These are phyloP conservation scores for Thraustotheca clavata DNA, from an alignment of 352 stramenopile genomes.

Conservation along the genomic window DNA sequence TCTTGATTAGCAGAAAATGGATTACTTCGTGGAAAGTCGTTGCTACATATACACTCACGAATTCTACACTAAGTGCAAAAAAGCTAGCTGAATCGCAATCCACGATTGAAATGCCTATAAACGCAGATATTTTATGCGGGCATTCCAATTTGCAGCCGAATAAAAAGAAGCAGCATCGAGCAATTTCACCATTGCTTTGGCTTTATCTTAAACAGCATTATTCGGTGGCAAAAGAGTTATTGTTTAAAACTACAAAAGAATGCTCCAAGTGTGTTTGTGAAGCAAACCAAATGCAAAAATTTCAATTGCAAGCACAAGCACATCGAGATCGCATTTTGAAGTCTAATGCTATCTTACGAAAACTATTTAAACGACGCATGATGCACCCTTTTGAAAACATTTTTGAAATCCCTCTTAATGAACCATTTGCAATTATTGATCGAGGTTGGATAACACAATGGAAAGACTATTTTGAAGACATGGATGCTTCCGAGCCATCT, in stretches of 20 bases:
- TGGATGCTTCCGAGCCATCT: conserved; percentile 34
- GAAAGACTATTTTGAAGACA: conserved; percentile 64
- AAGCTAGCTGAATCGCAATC: conserved; percentile 21
- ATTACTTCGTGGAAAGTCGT: conserved; percentile 9
- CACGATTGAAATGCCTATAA: conserved; percentile 40
- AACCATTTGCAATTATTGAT: conserved; percentile 50
- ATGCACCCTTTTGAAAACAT: conserved; percentile 26
- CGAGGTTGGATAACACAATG: conserved; percentile 50
- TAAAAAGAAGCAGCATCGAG: conserved; percentile 53
- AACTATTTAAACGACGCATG: conserved; percentile 42
- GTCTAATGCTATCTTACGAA: conserved; percentile 30
- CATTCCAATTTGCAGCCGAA: conserved; percentile 59
- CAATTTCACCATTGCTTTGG: conserved; percentile 45
- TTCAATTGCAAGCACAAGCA: conserved; percentile 42
- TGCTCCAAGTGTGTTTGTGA: conserved; percentile 50
- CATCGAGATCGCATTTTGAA: conserved; percentile 53
- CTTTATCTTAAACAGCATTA: conserved; percentile 52
- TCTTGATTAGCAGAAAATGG: conserved; percentile 22
- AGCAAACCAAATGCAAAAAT: conserved; percentile 37
- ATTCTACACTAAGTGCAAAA: conserved; percentile 24
- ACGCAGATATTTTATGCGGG: conserved; percentile 62
- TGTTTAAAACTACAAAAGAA: conserved; percentile 29
- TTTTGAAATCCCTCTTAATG: conserved; percentile 23
- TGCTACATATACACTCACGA: conserved; percentile 7
- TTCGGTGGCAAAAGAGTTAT: conserved; percentile 26